Conservation (phyloP, 2,329 filamentous ascomycete genomes). For the Colletotrichum australisinense region DNA sequence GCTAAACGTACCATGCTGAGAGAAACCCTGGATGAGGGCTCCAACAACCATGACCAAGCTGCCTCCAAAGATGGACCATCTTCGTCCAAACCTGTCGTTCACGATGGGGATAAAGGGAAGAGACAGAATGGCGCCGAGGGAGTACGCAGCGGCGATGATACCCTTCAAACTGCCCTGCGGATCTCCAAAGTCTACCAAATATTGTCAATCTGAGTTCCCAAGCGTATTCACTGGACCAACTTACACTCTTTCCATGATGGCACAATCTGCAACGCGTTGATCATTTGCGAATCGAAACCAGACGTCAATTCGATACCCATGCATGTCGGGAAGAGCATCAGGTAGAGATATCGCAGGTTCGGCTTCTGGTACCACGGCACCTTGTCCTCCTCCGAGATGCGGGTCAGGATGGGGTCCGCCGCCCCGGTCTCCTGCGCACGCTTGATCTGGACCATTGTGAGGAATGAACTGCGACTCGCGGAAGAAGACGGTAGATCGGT, state of each 20-base stretch:
- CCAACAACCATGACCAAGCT: constrained; percentile 65
- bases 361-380: constrained; percentile 68
- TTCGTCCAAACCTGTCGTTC: constrained; percentile 65
- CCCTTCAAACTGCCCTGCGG: constrained; percentile 59
- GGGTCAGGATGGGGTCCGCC: constrained; percentile 46
- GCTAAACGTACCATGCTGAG: constrained; percentile 52
- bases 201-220: constrained; percentile 5
- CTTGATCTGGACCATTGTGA: constrained; percentile 31
- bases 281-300: constrained; percentile 58
- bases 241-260: constrained; percentile 49
- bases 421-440: constrained; percentile 33
- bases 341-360: constrained; percentile 66
- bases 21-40: constrained; percentile 64
- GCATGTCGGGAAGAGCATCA: constrained; percentile 69
- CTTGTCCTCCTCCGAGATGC: constrained; percentile 49
- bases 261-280: constrained; percentile 56
- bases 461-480: neutral
- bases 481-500: neutral
- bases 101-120: constrained; percentile 68
- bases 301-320: constrained; percentile 69
- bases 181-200: constrained; percentile 54
- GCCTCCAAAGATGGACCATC: constrained; percentile 67
- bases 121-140: constrained; percentile 67
- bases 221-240: constrained; percentile 37
- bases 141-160: constrained; percentile 69